Base-by-base conservation (phyloP, 192 early-diverging fungal genomes). In the Coemansia sp. region DNA sequence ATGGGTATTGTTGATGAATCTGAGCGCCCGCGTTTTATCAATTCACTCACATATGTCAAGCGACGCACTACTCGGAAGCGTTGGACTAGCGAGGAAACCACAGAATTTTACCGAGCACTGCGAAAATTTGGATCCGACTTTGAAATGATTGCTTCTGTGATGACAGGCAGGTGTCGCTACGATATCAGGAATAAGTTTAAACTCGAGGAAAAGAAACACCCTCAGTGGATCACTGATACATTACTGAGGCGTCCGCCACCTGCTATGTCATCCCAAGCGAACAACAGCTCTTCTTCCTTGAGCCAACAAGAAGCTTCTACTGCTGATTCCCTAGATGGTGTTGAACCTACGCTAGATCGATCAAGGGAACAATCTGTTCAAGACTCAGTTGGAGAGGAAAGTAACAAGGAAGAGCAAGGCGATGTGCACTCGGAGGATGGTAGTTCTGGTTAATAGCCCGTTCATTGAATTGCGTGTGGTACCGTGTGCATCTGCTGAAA, bases 141-240 rank as follows among this genome's bases (percentile, higher is more conserved):
- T 67, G 62, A 78, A 38, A 78, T 78, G 69, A 64, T 78, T n/a
- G 48, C 81, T 9, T 49, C 56, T 3, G 67, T 30, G 19, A 62
- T 83, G 56, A 63, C 69, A 4, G 50, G 54, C 14, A 69, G 81
- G 47, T 73, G 64, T 47, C 69, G 81, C 27, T 74, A 75, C 47
- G 72, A 83, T 21, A 56, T 79, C 23, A 60, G 62, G 54, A 79
- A 75, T 64, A 83, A 83, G 69, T 83, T 83, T 64, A 71, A 69
- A 34, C 50, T 51, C 6, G 82, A 83, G 55, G 82, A 83, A 27
- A 63, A 24, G 48, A 41, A n/a, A 9, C 56, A 69, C 23, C 30
- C 44, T 7, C 25, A 49, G 32, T 61, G 73, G 22, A 71, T 81
- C 49, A 81, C 78, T 5, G 64, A 56, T 8, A 64, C 69, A 5